Base-by-base conservation (phyloP, 345 rosid species). In the Citrus medica region DNA sequence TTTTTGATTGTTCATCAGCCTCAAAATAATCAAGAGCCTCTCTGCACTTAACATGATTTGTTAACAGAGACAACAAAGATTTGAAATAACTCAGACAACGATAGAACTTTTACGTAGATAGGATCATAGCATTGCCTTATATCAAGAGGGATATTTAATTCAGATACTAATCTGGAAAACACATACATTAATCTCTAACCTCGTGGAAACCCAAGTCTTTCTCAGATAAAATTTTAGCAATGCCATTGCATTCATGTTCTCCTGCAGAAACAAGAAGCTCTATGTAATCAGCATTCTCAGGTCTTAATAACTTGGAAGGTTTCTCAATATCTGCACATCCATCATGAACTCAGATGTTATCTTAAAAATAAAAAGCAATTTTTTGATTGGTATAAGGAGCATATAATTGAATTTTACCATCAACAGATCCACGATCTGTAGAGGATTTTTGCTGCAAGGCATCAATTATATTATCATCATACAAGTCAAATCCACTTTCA, bases 371-470 rank as follows among this genome's bases (percentile, higher is more conserved):
- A 53, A 22, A 69, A 27, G 3, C 1, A n/a, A 53, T n/a, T 1
- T 6, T 16, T 22, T 0, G 7, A 61, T 2, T 9, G 37, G 25
- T 1, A 17, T 3, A 55, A 7, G 38, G 56, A 72, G 42, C 48
- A 51, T 65, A 74, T 46, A 35, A 25, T 68, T 19, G 24, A 68
- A 71, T 5, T 67, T 79, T 81, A 82, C 84, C 86, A 73, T 70
- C 72, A 27, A 60, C 14, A 22, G 28, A 17, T 24, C 38, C 76
- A 55, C 51, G n/a, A 37, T 63, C 71, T 72, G 71, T 25, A 68
- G 30, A 9, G 19, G 77, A 74, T 30, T 73, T 16, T 24, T 30
- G 68, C 40, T 66, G 78, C 42, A 67, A 46, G 53, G 61, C 80
- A 61, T 51, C 70, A 59, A 37, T 73, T 38, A 32, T 61, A 19